Evolutionary conservation across 2,329 filamentous ascomycete species (phyloP), one percentile per base, ranked within the genome.

Genomic region (Cytospora paraplurivora): DNA sequence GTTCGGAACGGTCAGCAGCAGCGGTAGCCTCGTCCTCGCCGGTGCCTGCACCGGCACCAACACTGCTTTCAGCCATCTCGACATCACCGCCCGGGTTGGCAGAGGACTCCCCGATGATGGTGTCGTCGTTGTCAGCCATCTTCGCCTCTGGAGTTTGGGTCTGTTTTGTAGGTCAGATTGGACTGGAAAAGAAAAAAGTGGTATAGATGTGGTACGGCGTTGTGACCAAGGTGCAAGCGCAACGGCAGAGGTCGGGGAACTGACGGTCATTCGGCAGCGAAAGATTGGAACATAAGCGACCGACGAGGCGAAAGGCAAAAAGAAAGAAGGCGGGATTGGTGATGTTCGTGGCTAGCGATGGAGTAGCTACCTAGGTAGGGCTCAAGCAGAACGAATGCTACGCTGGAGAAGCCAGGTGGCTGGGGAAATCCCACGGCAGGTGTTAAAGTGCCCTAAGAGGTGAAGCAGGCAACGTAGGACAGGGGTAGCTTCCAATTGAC

Each of bases 51-150:
- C 73, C 71, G 1, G n/a, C 12, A 13, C 35, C 44, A 1, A 8
- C 12, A 13, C 35, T 19, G 44, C 44, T 47, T 59, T 75, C 76
- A 32, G 65, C 69, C 66, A 75, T 74, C 13, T 72, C 72, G 3
- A 69, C 72, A 47, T 76, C 72, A 44, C 63, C 79, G 64, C 73
- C 73, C 32, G 74, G 71, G 55, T 75, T 70, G 51, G 62, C 71
- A 19, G 65, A 69, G 12, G 57, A 56, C 51, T 66, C 69, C 38
- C 76, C 77, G 10, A 70, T 68, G 53, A 78, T 73, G 32, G 79
- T 76, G 41, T 67, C 76, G 41, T 67, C 71, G 13, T 71, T 66
- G 56, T 74, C 71, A 55, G 64, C 56, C 68, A 73, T 72, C 62
- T 71, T 72, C 50, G 69, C 66, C 27, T 74, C 70, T 2, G 10